Evolutionary conservation across 345 rosid genomes (phyloP).

Genomic region (Crucihimalaya himalaica): DNA sequence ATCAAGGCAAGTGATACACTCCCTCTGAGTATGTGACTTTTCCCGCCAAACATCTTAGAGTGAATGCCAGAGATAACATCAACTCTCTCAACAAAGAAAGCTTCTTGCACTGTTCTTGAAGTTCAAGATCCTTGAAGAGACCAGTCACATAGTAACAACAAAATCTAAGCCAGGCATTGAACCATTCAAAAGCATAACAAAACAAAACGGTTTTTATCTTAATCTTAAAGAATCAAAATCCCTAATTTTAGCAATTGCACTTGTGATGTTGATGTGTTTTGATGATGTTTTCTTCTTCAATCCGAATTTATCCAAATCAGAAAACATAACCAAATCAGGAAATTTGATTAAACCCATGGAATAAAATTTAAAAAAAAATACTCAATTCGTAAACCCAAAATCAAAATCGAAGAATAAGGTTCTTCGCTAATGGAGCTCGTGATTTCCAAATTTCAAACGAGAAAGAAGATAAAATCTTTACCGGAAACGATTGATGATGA

Average conservation of each 20-base stretch:
- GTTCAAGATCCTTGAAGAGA: slow-evolving; percentile 22
- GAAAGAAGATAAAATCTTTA: background rate
- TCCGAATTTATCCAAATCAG: background rate
- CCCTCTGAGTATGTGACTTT: slow-evolving; percentile 27
- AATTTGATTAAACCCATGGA: background rate
- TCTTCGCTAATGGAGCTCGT: slow-evolving; percentile 8
- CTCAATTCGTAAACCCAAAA: background rate
- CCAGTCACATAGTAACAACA: background rate
- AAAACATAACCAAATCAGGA: background rate
- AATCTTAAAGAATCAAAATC: background rate
- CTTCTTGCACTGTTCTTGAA: slow-evolving; percentile 19
- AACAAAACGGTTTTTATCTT: background rate
- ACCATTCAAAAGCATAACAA: slow-evolving; percentile 9
- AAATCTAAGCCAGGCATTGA: background rate
- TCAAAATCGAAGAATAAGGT: background rate
- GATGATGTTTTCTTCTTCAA: background rate
- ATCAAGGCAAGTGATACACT: slow-evolving; percentile 42
- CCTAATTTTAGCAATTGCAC: background rate
- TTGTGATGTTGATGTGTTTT: background rate
- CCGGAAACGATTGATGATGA: slow-evolving; percentile 25
- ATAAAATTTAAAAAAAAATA: too few species aligned
- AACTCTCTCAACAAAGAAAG: slow-evolving; percentile 9
- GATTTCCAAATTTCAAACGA: background rate
- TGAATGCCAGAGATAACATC: slow-evolving; percentile 25
- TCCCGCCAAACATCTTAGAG: slow-evolving; percentile 32